Conservation (phyloP, 805 yeast genomes). For the Phaffomyces opuntiae region DNA sequence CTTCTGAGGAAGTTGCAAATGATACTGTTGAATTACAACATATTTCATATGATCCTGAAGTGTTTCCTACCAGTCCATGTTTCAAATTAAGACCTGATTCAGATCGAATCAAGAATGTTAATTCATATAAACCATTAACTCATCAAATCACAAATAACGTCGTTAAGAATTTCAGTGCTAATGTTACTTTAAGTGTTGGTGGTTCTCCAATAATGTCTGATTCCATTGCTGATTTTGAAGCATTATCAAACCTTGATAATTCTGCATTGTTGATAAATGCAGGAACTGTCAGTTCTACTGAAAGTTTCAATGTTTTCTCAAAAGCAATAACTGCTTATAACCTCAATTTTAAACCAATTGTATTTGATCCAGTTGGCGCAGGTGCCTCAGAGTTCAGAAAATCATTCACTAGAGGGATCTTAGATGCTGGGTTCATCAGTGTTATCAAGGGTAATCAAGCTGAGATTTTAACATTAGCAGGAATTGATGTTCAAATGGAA, state of each 20-base stretch:
- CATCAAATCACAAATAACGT: conserved; percentile 88
- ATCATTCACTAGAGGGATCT: conserved; percentile 37
- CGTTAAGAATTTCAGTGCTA: conserved; percentile 85
- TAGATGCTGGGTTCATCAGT: conserved; percentile 50
- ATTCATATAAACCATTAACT: conserved; percentile 46
- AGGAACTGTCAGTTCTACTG: conserved; percentile 48
- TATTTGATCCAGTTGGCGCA: conserved; percentile 90
- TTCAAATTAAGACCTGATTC: not conserved
- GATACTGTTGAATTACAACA: conserved; percentile 35
- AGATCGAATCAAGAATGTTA: conserved; percentile 20
- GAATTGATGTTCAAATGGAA: conserved; percentile 41
- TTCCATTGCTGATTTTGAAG: conserved; percentile 55
- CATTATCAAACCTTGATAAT: conserved; percentile 50
- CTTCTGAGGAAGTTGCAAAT: conserved; percentile 41
- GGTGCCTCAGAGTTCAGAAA: conserved; percentile 68
- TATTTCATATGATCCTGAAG: too few relatives aligned
- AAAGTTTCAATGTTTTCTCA: conserved; percentile 22
- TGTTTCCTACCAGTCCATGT: too few relatives aligned
- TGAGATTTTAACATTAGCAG: conserved; percentile 64
- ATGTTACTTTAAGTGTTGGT: conserved; percentile 75
- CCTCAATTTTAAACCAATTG: conserved; percentile 47
- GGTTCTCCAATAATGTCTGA: conserved; percentile 91
- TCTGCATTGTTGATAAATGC: conserved; percentile 61
- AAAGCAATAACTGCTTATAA: conserved; percentile 57
- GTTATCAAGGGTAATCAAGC: conserved; percentile 83